Percentiles rank a stretch among this genome's conserved stretches.
Conservation (phyloP, 306 rosid species). For the Malus fusca region DNA sequence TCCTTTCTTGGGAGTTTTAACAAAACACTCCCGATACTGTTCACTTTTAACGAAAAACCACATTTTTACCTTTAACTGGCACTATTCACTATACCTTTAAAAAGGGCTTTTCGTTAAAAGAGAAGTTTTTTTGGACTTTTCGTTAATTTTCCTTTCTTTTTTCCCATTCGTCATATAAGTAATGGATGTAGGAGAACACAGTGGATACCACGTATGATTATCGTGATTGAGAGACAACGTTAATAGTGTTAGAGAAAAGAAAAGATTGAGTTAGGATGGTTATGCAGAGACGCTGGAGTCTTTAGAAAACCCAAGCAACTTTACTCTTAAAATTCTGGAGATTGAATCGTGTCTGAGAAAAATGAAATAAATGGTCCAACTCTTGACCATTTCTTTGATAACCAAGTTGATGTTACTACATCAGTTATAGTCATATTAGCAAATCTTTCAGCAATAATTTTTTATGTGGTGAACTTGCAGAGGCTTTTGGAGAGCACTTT, state of each 20-base stretch:
- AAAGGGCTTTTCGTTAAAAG: too few species aligned
- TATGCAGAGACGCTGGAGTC: too few species aligned
- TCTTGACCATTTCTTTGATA: background rate
- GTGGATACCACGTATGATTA: background rate
- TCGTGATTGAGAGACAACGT: background rate
- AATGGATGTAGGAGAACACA: background rate
- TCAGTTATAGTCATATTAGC: background rate
- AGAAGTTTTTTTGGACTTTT: too few species aligned
- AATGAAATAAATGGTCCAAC: background rate
- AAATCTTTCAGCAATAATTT: slow-evolving; percentile 2
- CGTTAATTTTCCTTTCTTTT: background rate
- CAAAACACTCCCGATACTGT: too few species aligned
- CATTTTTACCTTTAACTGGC: too few species aligned
- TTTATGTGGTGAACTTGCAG: slow-evolving; percentile 35
- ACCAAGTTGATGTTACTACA: background rate
- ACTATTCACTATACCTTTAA: too few species aligned
- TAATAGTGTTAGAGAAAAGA: background rate
- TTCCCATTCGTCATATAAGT: background rate
- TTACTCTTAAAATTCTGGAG: background rate
- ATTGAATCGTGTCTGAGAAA: background rate
- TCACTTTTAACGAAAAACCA: too few species aligned
- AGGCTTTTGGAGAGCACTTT: slow-evolving; percentile 94
- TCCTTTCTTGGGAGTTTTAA: background rate
- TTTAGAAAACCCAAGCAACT: background rate
- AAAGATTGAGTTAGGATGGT: too few species aligned